Evolutionary conservation across 768 basidiomycete species (phyloP).

Genomic region (Auricularia sp.): DNA sequence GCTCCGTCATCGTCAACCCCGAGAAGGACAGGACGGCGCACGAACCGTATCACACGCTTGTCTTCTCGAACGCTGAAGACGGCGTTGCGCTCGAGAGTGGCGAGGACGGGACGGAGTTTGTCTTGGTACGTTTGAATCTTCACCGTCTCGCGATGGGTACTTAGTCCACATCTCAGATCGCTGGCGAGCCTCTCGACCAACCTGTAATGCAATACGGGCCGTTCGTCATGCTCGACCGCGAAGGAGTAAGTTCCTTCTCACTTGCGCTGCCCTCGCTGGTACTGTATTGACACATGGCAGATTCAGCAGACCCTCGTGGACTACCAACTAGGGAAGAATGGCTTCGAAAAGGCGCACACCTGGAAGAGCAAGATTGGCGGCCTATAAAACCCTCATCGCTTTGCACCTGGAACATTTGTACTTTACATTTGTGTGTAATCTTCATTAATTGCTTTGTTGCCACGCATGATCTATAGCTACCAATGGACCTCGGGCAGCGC

Average conservation of each 20-base stretch:
- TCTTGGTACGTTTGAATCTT: slow-evolving; percentile 39
- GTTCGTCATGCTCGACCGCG: slow-evolving; percentile 73
- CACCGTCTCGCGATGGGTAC: slow-evolving; percentile 1
- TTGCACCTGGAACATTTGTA: too few species aligned
- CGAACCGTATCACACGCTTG: slow-evolving; percentile 65
- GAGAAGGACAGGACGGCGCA: slow-evolving; percentile 31
- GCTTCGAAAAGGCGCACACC: slow-evolving; percentile 79
- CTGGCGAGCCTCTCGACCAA: slow-evolving; percentile 85
- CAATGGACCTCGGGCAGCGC: too few species aligned
- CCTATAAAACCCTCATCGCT: neutral
- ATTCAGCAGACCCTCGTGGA: too few species aligned
- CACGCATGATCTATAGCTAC: too few species aligned
- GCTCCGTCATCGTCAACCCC: slow-evolving; percentile 49
- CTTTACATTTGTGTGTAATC: too few species aligned
- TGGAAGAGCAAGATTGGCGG: slow-evolving; percentile 79
- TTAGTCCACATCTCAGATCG: slow-evolving; percentile 35
- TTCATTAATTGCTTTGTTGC: too few species aligned
- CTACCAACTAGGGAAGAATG: slow-evolving; percentile 62
- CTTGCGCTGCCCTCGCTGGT: slow-evolving; percentile 6
- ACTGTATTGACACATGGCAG: slow-evolving; percentile 24
- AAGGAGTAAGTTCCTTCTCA: slow-evolving; percentile 29
- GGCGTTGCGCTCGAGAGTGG: slow-evolving; percentile 58
- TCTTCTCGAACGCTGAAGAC: slow-evolving; percentile 58
- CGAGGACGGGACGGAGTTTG: slow-evolving; percentile 57
- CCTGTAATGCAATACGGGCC: slow-evolving; percentile 80